These are phyloP conservation scores for Bruguiera hainesii DNA, from an alignment of 441 rosid genomes.

Conservation along the genomic window DNA sequence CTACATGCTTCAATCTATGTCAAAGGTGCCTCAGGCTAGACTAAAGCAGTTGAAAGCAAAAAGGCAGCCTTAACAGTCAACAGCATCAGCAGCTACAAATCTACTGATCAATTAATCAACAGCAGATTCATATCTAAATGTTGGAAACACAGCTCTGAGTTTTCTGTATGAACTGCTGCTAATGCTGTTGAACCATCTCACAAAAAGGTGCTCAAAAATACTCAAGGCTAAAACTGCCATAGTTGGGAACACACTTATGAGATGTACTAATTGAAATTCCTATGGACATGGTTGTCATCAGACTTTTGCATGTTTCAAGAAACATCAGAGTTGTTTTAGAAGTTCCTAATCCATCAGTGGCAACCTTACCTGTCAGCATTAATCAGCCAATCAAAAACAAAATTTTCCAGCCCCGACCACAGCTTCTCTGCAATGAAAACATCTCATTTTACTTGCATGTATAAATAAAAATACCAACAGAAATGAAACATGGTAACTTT, in stretches of 20 bases:
- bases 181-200: too few relatives aligned
- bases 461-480: slow-evolving; percentile 16
- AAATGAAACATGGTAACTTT: slow-evolving; percentile 20
- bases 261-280: neutral
- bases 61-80: neutral
- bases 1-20: slow-evolving; percentile 8
- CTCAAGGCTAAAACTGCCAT: neutral
- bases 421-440: slow-evolving; percentile 77
- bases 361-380: slow-evolving; percentile 89
- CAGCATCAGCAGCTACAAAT: neutral
- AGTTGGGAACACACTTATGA: neutral
- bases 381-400: slow-evolving; percentile 98
- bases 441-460: slow-evolving; percentile 21
- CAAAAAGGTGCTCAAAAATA: too few relatives aligned
- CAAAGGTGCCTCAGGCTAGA: neutral
- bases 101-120: too few relatives aligned
- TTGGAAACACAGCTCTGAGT: too few relatives aligned
- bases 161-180: too few relatives aligned
- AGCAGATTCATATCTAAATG: too few relatives aligned
- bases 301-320: slow-evolving; percentile 6
- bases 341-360: slow-evolving; percentile 17
- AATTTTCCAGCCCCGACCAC: slow-evolving; percentile 99
- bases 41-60: neutral
- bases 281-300: neutral
- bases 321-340: slow-evolving; percentile 16